A percentile compares a stretch with the other conserved stretches of the same genome.
Evolutionary conservation across 805 yeast genomes (phyloP).

Genomic region (Kregervanrija fluxuum): DNA sequence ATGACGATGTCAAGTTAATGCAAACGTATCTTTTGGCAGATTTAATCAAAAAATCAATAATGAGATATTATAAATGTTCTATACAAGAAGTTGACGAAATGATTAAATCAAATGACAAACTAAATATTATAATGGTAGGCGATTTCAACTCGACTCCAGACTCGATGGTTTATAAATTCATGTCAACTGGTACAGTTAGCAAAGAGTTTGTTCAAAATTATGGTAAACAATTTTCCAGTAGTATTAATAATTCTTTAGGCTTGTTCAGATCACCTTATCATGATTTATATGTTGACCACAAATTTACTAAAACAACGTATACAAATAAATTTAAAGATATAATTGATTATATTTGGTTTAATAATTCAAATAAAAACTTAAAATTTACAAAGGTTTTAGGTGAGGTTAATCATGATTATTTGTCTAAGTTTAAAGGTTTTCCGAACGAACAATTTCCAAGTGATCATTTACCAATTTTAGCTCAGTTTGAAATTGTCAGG

Average conservation of each 20-base stretch:
- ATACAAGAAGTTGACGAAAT: conserved; percentile 8
- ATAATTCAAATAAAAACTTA: conserved; percentile 29
- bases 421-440: conserved; percentile 30
- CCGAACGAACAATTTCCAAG: conserved; percentile 57
- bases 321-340: conserved; percentile 43
- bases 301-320: conserved; percentile 34
- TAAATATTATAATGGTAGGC: conserved; percentile 42
- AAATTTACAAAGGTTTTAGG: conserved; percentile 40
- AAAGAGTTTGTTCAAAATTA: conserved; percentile 17
- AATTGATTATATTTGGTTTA: conserved; percentile 55
- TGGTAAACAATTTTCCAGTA: conserved; percentile 6
- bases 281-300: conserved; percentile 14
- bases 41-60: conserved; percentile 22
- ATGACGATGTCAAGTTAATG: conserved; percentile 45
- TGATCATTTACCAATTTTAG: conserved; percentile 31
- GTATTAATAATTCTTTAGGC: conserved; percentile 10
- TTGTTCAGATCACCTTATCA: conserved; percentile 24
- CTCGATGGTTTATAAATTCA: conserved; percentile 41
- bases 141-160: conserved; percentile 49
- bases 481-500: conserved; percentile 17
- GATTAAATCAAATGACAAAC: conserved; percentile 11
- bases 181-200: conserved; percentile 25
- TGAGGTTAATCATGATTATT: conserved; percentile 35
- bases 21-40: conserved; percentile 42
- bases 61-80: conserved; percentile 13